These are phyloP conservation scores for Eucalyptus lansdowneana DNA, from an alignment of 345 rosid genomes.

Conservation along the genomic window DNA sequence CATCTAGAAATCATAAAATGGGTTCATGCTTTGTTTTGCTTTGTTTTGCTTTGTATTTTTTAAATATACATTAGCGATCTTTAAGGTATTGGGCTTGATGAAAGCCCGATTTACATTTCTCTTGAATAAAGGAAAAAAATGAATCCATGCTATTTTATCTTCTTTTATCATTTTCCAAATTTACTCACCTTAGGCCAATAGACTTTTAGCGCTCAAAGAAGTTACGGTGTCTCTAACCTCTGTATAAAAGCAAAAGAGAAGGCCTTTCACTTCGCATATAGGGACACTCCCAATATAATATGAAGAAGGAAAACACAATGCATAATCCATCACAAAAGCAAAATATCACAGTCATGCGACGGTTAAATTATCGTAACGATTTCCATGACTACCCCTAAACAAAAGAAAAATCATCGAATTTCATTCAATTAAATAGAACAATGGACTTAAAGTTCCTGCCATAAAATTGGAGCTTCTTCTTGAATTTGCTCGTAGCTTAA, in stretches of 20 bases:
- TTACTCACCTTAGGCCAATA: neutral
- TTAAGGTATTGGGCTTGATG: neutral
- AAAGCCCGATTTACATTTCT: neutral
- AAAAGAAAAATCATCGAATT: neutral
- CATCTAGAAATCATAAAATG: neutral
- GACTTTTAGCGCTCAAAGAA: neutral
- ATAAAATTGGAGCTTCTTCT: neutral
- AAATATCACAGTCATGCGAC: fast-evolving
- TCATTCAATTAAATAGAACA: neutral
- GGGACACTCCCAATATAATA: neutral
- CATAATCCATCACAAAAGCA: neutral
- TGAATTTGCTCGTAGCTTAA: neutral
- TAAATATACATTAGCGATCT: neutral
- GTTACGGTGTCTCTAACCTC: neutral
- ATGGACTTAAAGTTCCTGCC: neutral
- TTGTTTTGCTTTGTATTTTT: too few species aligned
- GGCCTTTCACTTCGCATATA: neutral
- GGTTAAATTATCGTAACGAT: neutral
- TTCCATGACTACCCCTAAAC: neutral
- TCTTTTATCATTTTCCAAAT: neutral
- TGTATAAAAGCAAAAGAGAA: neutral
- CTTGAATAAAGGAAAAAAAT: neutral
- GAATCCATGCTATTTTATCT: neutral
- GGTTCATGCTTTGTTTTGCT: too few species aligned
- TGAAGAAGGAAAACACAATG: neutral